Evolutionary conservation across 2,329 filamentous ascomycete genomes (phyloP), one percentile per base, ranked within the genome.

Genomic region (Cadophora luteo-olivacea): DNA sequence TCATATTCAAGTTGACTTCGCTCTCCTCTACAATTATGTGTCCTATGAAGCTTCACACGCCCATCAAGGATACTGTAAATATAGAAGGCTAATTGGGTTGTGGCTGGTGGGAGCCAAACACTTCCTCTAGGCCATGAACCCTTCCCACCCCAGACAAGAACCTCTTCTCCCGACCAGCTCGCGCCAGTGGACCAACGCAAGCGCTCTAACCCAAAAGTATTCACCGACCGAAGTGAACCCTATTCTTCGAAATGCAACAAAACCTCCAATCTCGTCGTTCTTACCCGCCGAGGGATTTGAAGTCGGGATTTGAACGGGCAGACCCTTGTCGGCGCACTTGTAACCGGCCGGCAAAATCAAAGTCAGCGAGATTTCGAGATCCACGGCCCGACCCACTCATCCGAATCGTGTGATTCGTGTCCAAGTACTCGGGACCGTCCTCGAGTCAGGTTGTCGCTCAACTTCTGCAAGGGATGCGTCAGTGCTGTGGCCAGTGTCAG

Each of bases 171-270:
- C 33, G 4, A 36, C 33, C 11, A 36, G 11, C 33, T 36, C 33
- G 11, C 33, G 33, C 11, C 33, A 36, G 11, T 5, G 38, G 38
- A 14, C 7, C 8, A 14, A 41, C 4, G 22, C 16, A 48, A 9
- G 22, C 19, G 45, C 45, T 22, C 45, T 48, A 48, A 48, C 45
- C 45, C 45, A 48, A 48, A 7, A 36, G 8, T 14, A 52, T 1
- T 36, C 52, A 38, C 32, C 38, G 38, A 41, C 52, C 41, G 52
- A 58, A 36, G 48, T 29, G 38, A 67, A 63, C 32, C 16, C 51
- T 62, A 62, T 38, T 64, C 36, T 58, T 32, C 60, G 66, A 64
- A 8, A 25, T 60, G 60, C 66, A 64, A 68, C 61, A 67, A 33
- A 62, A 41, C n/a, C 49, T 22, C 52, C n/a, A n/a, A n/a, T n/a